A percentile compares a stretch with the other conserved stretches of the same genome.
phyloP scores from a whole-genome alignment of 164 flowering plant species.

The Kingdonia uniflora region DNA sequence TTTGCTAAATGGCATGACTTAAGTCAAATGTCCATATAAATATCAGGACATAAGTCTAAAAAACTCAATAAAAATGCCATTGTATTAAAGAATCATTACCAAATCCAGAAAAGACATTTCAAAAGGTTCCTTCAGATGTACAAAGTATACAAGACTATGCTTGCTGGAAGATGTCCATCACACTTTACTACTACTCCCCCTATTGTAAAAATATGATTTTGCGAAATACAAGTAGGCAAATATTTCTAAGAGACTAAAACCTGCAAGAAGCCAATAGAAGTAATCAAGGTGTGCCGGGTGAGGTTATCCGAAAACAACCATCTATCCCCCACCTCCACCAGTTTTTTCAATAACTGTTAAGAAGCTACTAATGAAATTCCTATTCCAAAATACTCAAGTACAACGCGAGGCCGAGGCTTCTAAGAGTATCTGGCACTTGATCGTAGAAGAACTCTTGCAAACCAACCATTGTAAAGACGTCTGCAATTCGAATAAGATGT shows the following conservation, averaged over 20 bases:
- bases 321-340: slow-evolving; percentile 6
- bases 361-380: slow-evolving; percentile 19
- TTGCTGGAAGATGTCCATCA: no score
- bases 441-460: slow-evolving; percentile 22
- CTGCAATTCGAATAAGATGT: slow-evolving; percentile 11
- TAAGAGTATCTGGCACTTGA: slow-evolving; percentile 14
- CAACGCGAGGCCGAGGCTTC: slow-evolving; percentile 17
- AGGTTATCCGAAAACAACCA: slow-evolving; percentile 18
- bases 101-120: no score
- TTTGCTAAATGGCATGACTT: no score
- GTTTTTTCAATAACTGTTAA: slow-evolving; percentile 14
- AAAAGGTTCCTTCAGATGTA: no score
- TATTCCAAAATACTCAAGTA: slow-evolving; percentile 17
- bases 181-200: no score
- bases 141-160: no score
- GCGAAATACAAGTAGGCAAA: slow-evolving; percentile 5
- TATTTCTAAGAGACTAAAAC: slow-evolving; percentile 9
- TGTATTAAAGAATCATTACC: no score
- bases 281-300: slow-evolving; percentile 17
- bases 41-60: no score
- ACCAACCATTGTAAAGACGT: slow-evolving; percentile 17
- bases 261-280: slow-evolving; percentile 21
- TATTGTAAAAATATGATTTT: slow-evolving; percentile 3
- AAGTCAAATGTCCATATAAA: no score
- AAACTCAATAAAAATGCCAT: no score